Evolutionary conservation across 23 red algal genomes (phyloP), one percentile per base, ranked within the genome.

Genomic region (Gracilaria gracilis): DNA sequence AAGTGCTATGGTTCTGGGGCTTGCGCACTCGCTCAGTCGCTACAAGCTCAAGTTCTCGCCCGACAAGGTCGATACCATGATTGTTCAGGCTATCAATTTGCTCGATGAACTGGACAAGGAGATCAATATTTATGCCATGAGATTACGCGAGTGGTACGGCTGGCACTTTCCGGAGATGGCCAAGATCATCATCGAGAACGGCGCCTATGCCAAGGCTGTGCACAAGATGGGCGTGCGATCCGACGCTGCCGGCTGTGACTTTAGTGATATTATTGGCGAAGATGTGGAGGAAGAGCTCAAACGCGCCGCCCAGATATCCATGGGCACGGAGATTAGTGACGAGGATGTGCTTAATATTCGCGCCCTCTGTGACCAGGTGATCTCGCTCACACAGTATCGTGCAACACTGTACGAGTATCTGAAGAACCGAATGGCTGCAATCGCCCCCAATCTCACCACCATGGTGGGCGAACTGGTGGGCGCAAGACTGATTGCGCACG

Each of bases 101-200:
- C 70, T 99, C 25, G 97, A 99, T 73, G 92, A 99, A 44, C 89
- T 99, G 21, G 97, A 99, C 79, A 99, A 99, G 85, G 94, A 99
- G 75, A 95, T 99, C 57, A 99, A 99, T 69, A 96, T 93, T 9
- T 99, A 95, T 80, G 94, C 94, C 38, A 99, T 99, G 97, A 87
- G 97, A 44, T 70, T 96, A 57, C 88, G 93, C 29, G 97, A 99
- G 44, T 99, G 97, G 97, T 99, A 93, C 71, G 92, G 92, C 47
- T 99, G 97, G 97, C 97, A 99, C 27, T 99, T 99, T 80, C 97
- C 97, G 9, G 97, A 99, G 28, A 90, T 99, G 86, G 85, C 84
- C 23, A 96, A 96, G 82, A 91, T 99, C 34, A 79, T 96, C 57
- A 61, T 91, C 29, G 97, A 99, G n/a, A 99, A 99, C 61, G 85